Percentiles rank a stretch among this genome's conserved stretches.
Evolutionary conservation across 805 yeast species (phyloP).

Genomic region (Jamesozyma hellenica): DNA sequence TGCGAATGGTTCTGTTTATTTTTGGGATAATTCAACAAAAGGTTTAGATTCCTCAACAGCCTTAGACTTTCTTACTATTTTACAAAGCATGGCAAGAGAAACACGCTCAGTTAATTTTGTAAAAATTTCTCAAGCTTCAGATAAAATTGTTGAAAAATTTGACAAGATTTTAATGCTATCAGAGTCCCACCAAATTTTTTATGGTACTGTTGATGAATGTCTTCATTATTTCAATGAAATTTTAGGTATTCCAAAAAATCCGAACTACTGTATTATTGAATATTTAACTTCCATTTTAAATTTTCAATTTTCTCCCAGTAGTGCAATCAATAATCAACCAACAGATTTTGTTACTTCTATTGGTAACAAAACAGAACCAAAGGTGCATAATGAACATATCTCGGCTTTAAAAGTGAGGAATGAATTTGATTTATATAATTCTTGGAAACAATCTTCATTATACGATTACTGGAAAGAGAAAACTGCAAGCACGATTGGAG

Average conservation of each 20-base stretch:
- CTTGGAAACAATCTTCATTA: constrained; percentile 23
- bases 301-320: constrained; percentile 10
- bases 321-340: not conserved
- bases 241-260: constrained; percentile 46
- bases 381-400: not conserved
- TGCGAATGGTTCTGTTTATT: constrained; percentile 37
- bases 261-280: constrained; percentile 56
- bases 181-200: constrained; percentile 40
- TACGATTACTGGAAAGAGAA: constrained; percentile 15
- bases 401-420: constrained; percentile 16
- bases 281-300: constrained; percentile 51
- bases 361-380: not conserved
- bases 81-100: constrained; percentile 34
- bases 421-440: constrained; percentile 38
- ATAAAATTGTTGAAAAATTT: constrained; percentile 38
- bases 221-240: constrained; percentile 36
- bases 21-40: constrained; percentile 46
- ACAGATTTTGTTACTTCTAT: not conserved
- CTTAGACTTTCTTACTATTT: constrained; percentile 36
- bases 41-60: constrained; percentile 45
- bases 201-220: constrained; percentile 36
- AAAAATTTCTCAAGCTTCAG: constrained; percentile 42
- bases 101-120: constrained; percentile 35
- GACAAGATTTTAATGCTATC: constrained; percentile 39
- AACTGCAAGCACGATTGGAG: constrained; percentile 24